phyloP scores from a whole-genome alignment of 164 flowering plant genomes.

The Sedum album region DNA sequence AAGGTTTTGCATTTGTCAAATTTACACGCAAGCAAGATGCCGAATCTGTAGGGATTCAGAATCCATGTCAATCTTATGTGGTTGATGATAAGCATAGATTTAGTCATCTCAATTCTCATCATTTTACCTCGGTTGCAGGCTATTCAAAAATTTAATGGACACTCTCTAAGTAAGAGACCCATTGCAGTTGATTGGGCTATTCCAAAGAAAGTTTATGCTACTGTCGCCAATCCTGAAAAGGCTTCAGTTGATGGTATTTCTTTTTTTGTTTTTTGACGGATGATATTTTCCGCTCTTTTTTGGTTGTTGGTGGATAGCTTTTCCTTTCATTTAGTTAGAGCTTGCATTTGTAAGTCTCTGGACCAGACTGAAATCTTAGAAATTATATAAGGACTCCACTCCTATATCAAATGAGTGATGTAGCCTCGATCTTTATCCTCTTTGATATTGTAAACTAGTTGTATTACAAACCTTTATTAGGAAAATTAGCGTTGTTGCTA shows the following conservation, averaged over 20 bases:
- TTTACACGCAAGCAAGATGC: constrained; percentile 89
- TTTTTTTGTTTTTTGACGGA: neutral
- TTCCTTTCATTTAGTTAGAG: too few relatives aligned
- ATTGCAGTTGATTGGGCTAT: constrained; percentile 99
- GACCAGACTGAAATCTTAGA: too few relatives aligned
- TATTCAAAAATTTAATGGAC: constrained; percentile 71
- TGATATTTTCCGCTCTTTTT: too few relatives aligned
- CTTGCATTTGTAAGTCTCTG: too few relatives aligned
- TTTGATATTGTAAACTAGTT: too few relatives aligned
- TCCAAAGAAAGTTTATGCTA: constrained; percentile 63
- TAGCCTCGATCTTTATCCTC: too few relatives aligned
- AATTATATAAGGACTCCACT: too few relatives aligned
- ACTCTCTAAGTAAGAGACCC: constrained; percentile 55
- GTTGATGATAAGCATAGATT: neutral
- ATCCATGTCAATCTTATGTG: neutral
- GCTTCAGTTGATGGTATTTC: constrained; percentile 44
- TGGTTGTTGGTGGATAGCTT: too few relatives aligned
- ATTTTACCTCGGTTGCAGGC: constrained; percentile 40
- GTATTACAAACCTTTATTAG: too few relatives aligned
- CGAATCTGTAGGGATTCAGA: constrained; percentile 53
- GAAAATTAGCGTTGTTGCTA: too few relatives aligned
- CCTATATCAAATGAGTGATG: too few relatives aligned
- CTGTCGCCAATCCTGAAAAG: constrained; percentile 25
- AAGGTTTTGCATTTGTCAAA: constrained; percentile 91
- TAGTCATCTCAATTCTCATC: neutral